Conservation (phyloP, 805 yeast species). For the Lipomyces lipofer region DNA sequence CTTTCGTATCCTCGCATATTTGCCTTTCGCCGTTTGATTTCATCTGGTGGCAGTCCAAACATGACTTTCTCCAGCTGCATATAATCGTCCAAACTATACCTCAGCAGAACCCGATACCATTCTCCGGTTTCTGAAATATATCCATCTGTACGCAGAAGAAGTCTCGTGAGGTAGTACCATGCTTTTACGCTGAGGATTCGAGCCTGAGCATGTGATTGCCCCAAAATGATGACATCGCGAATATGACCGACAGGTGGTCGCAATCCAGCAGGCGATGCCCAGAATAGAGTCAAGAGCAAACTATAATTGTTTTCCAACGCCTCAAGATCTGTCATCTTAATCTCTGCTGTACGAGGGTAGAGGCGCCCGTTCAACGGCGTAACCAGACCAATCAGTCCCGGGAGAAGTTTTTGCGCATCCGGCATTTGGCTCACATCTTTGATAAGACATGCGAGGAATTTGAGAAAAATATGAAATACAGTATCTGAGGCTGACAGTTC, state of each 20-base stretch:
- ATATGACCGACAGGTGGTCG: conserved; percentile 32
- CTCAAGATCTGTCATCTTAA: conserved; percentile 30
- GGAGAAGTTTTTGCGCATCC: conserved; percentile 14
- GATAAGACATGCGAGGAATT: conserved; percentile 28
- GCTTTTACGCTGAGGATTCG: conserved; percentile 35
- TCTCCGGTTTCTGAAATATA: conserved; percentile 19
- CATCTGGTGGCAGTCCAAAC: conserved; percentile 14
- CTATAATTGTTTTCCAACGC: conserved; percentile 34
- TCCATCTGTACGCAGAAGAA: conserved; percentile 10
- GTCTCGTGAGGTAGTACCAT: conserved; percentile 30
- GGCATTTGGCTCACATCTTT: conserved; percentile 5
- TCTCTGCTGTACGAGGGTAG: conserved; percentile 28
- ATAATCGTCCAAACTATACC: conserved; percentile 25
- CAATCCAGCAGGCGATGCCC: conserved; percentile 32
- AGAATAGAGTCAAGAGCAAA: conserved; percentile 33
- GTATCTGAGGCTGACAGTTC: conserved; percentile 32
- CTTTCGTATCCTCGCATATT: conserved; percentile 23
- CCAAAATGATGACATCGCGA: conserved; percentile 33
- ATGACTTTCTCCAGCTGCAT: conserved; percentile 21
- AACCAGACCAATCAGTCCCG: conserved; percentile 32
- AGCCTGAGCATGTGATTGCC: conserved; percentile 33
- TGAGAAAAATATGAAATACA: conserved; percentile 33
- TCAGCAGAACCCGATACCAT: conserved; percentile 30
- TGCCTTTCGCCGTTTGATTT: conserved; percentile 6
- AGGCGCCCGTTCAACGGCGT: conserved; percentile 34